phyloP scores from a whole-genome alignment of 2,329 filamentous ascomycete genomes.

The Calonectria fujianensis region DNA sequence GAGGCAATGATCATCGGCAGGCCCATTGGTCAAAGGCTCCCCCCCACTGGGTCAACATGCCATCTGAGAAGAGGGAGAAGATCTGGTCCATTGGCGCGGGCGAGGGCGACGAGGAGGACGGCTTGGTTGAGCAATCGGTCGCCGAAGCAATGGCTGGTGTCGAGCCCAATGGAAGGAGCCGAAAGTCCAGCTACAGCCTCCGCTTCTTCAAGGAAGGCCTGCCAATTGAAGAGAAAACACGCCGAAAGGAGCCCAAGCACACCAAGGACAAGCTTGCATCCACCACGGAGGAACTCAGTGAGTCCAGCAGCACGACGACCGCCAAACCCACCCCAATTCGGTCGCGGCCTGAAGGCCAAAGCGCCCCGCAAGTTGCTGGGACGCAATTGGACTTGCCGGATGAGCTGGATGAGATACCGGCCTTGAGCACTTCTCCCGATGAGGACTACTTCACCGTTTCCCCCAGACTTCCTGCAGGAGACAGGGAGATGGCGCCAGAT shows the following conservation, averaged over 20 bases:
- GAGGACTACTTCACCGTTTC: conserved; percentile 53
- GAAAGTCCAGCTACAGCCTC: conserved; percentile 80
- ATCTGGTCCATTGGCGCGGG: conserved; percentile 78
- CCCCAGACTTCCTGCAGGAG: conserved; percentile 32
- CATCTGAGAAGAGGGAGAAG: conserved; percentile 77
- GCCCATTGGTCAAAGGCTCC: conserved; percentile 61
- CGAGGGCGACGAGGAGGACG: conserved; percentile 69
- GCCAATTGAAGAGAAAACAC: conserved; percentile 74
- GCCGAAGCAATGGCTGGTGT: conserved; percentile 76
- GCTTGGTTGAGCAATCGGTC: conserved; percentile 79
- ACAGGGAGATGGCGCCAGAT: conserved; percentile 41
- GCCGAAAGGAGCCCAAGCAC: conserved; percentile 69
- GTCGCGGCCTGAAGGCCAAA: conserved; percentile 43
- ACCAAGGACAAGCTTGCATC: conserved; percentile 65
- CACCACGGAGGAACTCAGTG: conserved; percentile 58
- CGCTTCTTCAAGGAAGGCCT: conserved; percentile 81
- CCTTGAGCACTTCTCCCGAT: conserved; percentile 49
- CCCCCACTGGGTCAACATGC: conserved; percentile 65
- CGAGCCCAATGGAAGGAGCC: conserved; percentile 79
- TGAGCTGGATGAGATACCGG: conserved; percentile 44
- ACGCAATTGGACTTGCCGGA: conserved; percentile 4
- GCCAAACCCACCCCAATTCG: conserved; percentile 39
- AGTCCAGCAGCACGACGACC: conserved; percentile 23
- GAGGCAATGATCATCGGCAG: conserved; percentile 45
- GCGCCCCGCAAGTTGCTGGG: conserved; percentile 31